Conservation (phyloP, 768 basidiomycete genomes). For the Crucibulum laeve region DNA sequence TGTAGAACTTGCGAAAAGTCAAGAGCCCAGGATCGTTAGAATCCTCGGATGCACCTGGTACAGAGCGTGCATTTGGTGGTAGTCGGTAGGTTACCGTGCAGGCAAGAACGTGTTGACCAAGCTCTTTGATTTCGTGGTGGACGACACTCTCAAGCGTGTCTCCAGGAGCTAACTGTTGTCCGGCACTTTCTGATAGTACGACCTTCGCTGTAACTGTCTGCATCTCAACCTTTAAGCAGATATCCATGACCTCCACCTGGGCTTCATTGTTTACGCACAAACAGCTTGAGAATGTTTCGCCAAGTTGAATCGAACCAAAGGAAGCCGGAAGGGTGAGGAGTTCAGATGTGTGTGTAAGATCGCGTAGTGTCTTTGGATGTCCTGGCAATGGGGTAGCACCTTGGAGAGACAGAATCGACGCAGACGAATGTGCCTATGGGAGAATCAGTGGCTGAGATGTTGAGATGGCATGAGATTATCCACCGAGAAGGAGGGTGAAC, state of each 20-base stretch:
- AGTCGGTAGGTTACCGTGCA: constrained; percentile 83
- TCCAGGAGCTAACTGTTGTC: constrained; percentile 43
- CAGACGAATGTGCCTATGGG: constrained; percentile 61
- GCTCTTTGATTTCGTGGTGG: constrained; percentile 88
- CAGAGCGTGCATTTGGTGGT: constrained; percentile 49
- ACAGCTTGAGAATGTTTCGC: constrained; percentile 82
- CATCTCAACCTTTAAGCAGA: constrained; percentile 75
- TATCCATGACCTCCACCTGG: constrained; percentile 54
- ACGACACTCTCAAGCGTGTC: constrained; percentile 67
- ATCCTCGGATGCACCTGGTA: constrained; percentile 45
- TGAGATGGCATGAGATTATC: constrained; percentile 11
- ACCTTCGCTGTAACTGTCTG: constrained; percentile 73
- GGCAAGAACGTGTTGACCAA: constrained; percentile 86
- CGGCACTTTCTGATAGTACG: constrained; percentile 52
- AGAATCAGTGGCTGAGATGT: neutral
- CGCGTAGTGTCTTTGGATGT: constrained; percentile 81
- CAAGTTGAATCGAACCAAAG: constrained; percentile 85
- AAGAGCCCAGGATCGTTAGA: constrained; percentile 52
- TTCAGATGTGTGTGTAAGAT: constrained; percentile 75
- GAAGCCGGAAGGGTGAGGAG: constrained; percentile 77
- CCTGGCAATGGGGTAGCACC: constrained; percentile 64
- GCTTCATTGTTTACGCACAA: constrained; percentile 83
- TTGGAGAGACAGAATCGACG: constrained; percentile 74
- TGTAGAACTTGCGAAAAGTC: constrained; percentile 86
- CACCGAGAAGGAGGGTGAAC: constrained; percentile 68